phyloP scores from a whole-genome alignment of 306 rosid species.

The Astragalus membranaceus region DNA sequence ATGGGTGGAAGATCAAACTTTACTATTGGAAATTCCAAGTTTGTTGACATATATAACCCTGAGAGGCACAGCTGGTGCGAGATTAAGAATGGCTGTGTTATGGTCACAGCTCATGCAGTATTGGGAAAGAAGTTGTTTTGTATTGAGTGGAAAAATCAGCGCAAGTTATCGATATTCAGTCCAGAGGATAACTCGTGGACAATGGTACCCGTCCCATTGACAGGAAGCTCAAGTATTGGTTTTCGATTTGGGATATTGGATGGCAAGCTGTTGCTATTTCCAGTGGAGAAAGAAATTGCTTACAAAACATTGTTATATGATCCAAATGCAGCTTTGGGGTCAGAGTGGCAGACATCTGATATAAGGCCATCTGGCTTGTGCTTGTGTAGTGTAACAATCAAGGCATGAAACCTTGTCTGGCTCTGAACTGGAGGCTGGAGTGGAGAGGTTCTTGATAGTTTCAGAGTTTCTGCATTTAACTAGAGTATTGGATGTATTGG shows the following conservation, averaged over 20 bases:
- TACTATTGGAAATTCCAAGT: slow-evolving; percentile 89
- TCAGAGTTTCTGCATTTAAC: not conserved
- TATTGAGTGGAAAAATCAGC: slow-evolving; percentile 92
- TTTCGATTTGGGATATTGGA: slow-evolving; percentile 68
- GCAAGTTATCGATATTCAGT: slow-evolving; percentile 63
- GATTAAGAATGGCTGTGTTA: slow-evolving; percentile 95
- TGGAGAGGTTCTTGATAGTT: not conserved
- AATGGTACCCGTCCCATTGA: slow-evolving; percentile 67
- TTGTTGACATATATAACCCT: slow-evolving; percentile 71
- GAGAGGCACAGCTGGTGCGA: slow-evolving; percentile 72
- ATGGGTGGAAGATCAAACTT: slow-evolving; percentile 98
- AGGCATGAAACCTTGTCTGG: slow-evolving; percentile 36
- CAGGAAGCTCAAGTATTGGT: slow-evolving; percentile 69
- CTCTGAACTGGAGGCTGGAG: slow-evolving; percentile 21
- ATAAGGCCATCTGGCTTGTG: slow-evolving; percentile 73
- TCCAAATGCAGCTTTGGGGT: slow-evolving; percentile 74
- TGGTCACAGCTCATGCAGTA: slow-evolving; percentile 94
- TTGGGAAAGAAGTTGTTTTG: slow-evolving; percentile 76
- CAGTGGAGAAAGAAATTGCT: slow-evolving; percentile 42
- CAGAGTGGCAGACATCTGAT: slow-evolving; percentile 76
- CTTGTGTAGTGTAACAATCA: slow-evolving; percentile 76
- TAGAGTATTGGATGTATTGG: not conserved
- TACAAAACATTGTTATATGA: slow-evolving; percentile 66
- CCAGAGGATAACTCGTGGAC: slow-evolving; percentile 80
- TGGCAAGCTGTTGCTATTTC: slow-evolving; percentile 62